phyloP scores from a whole-genome alignment of 1,284 basidiomycete species.

The Ceratobasidium sp. region DNA sequence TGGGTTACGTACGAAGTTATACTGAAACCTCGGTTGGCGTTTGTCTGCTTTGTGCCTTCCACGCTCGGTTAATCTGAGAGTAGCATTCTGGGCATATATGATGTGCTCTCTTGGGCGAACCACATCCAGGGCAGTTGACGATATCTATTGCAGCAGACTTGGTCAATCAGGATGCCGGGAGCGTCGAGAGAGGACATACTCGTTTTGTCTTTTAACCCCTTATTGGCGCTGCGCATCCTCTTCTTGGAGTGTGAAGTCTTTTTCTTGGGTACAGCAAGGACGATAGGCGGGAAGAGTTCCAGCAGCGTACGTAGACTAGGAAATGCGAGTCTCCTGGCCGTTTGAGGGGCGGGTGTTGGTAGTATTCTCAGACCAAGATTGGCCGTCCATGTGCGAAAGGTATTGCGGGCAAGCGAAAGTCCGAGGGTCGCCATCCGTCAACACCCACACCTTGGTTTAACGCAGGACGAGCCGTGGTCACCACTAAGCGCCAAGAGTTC shows the following conservation, averaged over 20 bases:
- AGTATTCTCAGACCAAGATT: constrained; percentile 5
- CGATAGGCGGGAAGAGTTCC: constrained; percentile 86
- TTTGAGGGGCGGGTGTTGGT: constrained; percentile 2
- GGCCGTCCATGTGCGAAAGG: constrained; percentile 17
- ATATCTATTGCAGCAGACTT: constrained; percentile 68
- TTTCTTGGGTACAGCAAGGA: constrained; percentile 94
- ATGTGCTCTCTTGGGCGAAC: constrained; percentile 87
- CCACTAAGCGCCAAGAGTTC: background rate
- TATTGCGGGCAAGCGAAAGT: constrained; percentile 54
- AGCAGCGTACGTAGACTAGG: constrained; percentile 64
- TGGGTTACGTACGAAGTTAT: background rate
- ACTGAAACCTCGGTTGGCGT: background rate
- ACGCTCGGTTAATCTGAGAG: constrained; percentile 75
- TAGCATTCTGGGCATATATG: constrained; percentile 90
- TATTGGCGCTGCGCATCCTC: constrained; percentile 94
- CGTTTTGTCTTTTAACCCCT: constrained; percentile 93
- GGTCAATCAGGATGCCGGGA: constrained; percentile 21
- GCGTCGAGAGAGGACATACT: constrained; percentile 66
- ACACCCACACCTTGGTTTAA: background rate
- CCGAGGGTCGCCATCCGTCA: constrained; percentile 59
- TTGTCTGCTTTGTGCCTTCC: constrained; percentile 61
- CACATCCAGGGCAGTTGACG: constrained; percentile 92
- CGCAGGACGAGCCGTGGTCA: background rate
- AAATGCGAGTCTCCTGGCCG: constrained; percentile 17
- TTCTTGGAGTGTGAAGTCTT: constrained; percentile 95